Conservation (phyloP, 345 rosid species). For the Sisymbrium irio region DNA sequence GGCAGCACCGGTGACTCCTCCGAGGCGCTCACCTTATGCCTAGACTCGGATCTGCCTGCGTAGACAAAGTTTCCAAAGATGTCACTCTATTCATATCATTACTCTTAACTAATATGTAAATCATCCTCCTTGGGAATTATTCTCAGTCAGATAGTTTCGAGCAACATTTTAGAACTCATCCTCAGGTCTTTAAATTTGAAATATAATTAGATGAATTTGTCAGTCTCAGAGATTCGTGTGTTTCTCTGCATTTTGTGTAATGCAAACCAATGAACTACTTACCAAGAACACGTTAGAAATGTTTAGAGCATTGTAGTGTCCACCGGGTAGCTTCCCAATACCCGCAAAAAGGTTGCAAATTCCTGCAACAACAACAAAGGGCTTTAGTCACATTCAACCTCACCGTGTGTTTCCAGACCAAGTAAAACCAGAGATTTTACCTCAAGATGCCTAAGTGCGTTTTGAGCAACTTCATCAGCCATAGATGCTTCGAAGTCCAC, state of each 20-base stretch:
- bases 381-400: background rate
- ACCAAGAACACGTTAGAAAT: background rate
- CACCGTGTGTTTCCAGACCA: background rate
- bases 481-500: conserved; percentile 98
- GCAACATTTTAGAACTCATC: background rate
- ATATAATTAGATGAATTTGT: background rate
- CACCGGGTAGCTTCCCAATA: conserved; percentile 94
- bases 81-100: background rate
- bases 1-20: background rate
- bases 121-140: no score
- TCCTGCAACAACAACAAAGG: conserved; percentile 49
- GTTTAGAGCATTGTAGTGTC: conserved; percentile 61
- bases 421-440: conserved; percentile 33
- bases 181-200: background rate
- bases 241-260: background rate
- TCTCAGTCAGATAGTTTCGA: no score
- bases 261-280: background rate
- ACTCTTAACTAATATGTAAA: background rate
- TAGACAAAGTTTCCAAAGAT: background rate
- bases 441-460: conserved; percentile 82
- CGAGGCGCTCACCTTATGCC: background rate
- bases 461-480: conserved; percentile 91
- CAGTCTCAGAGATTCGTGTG: background rate
- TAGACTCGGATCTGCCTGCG: conserved; percentile 15
- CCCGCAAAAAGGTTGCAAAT: conserved; percentile 90